Evolutionary conservation across 2,329 filamentous ascomycete species (phyloP).

Genomic region (Neocatenulostroma microsporum): DNA sequence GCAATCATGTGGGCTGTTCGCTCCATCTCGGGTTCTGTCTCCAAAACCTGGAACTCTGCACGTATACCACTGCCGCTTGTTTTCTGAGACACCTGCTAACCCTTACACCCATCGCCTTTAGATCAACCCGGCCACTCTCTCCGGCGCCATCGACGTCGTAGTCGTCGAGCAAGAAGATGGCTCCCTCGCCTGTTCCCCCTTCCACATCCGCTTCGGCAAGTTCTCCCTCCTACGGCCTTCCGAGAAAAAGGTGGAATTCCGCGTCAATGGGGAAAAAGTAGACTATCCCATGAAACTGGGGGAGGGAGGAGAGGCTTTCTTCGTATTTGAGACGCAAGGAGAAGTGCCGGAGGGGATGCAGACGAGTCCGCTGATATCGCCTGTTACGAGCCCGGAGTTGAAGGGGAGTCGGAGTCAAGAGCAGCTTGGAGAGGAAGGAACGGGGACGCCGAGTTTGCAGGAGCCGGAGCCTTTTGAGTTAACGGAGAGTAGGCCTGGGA

Average conservation of each 20-base stretch:
- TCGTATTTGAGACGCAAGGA: conserved; percentile 92
- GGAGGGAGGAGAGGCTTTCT: conserved; percentile 95
- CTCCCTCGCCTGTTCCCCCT: conserved; percentile 81
- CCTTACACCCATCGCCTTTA: too few species aligned
- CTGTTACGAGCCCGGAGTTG: conserved; percentile 70
- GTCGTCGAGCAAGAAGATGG: conserved; percentile 95
- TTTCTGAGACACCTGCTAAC: too few species aligned
- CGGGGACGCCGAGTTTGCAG: conserved; percentile 44
- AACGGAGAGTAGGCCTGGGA: conserved; percentile 31
- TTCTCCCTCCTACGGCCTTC: conserved; percentile 90
- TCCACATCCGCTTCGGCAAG: conserved; percentile 98
- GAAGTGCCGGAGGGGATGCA: conserved; percentile 88
- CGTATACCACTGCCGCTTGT: too few species aligned
- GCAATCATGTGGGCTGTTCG: conserved; percentile 92
- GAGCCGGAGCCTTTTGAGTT: conserved; percentile 66
- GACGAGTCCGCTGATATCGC: conserved; percentile 88
- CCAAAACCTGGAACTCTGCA: conserved; percentile 98
- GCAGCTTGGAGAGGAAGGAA: conserved; percentile 20
- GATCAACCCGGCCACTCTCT: conserved; percentile 97
- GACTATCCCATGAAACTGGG: conserved; percentile 97
- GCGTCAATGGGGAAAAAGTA: conserved; percentile 85
- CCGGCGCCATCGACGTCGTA: conserved; percentile 97
- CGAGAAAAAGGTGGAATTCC: conserved; percentile 98
- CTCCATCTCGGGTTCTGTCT: conserved; percentile 89
- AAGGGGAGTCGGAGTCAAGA: conserved; percentile 38